Percentiles rank a stretch among this genome's conserved stretches.
These are phyloP conservation scores for Rhizopus sp. DNA, from an alignment of 371 early-diverging fungal genomes.

Conservation along the genomic window DNA sequence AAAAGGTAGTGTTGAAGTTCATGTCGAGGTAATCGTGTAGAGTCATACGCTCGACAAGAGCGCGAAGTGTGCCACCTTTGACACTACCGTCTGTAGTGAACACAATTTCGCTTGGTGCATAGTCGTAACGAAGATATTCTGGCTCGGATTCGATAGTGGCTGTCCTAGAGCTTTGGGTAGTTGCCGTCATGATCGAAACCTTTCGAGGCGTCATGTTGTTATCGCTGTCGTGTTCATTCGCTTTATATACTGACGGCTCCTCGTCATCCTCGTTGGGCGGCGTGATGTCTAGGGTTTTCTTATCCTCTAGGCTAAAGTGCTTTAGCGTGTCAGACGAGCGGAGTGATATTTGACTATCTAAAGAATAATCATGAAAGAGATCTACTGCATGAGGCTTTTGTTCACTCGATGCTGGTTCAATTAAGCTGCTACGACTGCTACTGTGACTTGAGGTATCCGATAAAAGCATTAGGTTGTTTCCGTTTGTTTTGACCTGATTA, in stretches of 20 bases:
- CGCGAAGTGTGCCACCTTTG: conserved; percentile 86
- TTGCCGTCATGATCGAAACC: neutral
- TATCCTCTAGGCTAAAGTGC: too few species aligned
- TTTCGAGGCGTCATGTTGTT: neutral
- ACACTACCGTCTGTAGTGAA: conserved; percentile 85
- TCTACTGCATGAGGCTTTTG: too few species aligned
- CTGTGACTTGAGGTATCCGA: too few species aligned
- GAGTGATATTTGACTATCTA: too few species aligned
- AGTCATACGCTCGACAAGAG: conserved; percentile 87
- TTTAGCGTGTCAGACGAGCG: too few species aligned
- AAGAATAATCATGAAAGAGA: too few species aligned
- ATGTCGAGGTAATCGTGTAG: conserved; percentile 79
- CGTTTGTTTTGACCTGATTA: neutral
- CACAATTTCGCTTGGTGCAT: conserved; percentile 64
- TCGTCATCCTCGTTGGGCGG: too few species aligned
- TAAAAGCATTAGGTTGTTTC: neutral
- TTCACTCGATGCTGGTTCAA: too few species aligned
- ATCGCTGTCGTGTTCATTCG: neutral
- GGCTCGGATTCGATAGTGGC: conserved; percentile 19
- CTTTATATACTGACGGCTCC: neutral
- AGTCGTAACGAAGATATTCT: conserved; percentile 38
- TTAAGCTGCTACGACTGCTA: too few species aligned
- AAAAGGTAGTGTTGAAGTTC: conserved; percentile 78
- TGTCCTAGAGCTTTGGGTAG: neutral
- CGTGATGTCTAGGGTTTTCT: too few species aligned